Evolutionary conservation across 768 basidiomycete species (phyloP).

Genomic region (Suillus brevipes): DNA sequence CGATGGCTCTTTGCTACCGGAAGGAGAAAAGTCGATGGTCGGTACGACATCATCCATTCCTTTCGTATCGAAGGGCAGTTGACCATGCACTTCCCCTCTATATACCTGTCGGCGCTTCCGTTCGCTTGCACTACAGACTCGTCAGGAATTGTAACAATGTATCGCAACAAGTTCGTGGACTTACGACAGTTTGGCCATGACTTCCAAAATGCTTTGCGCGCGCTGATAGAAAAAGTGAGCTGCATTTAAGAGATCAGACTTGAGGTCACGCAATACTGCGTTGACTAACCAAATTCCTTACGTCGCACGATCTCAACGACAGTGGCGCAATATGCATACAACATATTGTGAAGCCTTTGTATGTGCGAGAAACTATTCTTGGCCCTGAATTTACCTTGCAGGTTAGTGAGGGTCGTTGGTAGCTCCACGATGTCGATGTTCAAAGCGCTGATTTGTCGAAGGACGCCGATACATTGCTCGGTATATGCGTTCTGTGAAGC

Average conservation of each 20-base stretch:
- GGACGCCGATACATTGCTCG: slow-evolving; percentile 58
- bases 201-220: slow-evolving; percentile 77
- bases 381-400: slow-evolving; percentile 73
- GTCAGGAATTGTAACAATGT: slow-evolving; percentile 6
- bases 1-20: slow-evolving; percentile 57
- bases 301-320: slow-evolving; percentile 88
- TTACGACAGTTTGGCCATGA: slow-evolving; percentile 86
- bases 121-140: slow-evolving; percentile 60
- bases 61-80: slow-evolving; percentile 81
- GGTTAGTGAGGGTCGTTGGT: slow-evolving; percentile 57
- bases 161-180: slow-evolving; percentile 21
- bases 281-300: slow-evolving; percentile 77
- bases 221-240: slow-evolving; percentile 81
- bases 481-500: slow-evolving; percentile 68
- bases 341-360: slow-evolving; percentile 81
- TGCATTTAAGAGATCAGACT: slow-evolving; percentile 27
- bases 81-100: slow-evolving; percentile 77
- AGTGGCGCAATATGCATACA: slow-evolving; percentile 91
- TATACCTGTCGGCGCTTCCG: slow-evolving; percentile 84
- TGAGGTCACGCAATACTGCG: slow-evolving; percentile 1
- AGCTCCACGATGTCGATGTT: slow-evolving; percentile 82
- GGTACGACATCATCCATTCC: slow-evolving; percentile 84
- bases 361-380: slow-evolving; percentile 91
- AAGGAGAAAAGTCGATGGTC: slow-evolving; percentile 75
- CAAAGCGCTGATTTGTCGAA: slow-evolving; percentile 76